Conservation (phyloP, 2,329 filamentous ascomycete genomes). For the Blumeriella jaapii region DNA sequence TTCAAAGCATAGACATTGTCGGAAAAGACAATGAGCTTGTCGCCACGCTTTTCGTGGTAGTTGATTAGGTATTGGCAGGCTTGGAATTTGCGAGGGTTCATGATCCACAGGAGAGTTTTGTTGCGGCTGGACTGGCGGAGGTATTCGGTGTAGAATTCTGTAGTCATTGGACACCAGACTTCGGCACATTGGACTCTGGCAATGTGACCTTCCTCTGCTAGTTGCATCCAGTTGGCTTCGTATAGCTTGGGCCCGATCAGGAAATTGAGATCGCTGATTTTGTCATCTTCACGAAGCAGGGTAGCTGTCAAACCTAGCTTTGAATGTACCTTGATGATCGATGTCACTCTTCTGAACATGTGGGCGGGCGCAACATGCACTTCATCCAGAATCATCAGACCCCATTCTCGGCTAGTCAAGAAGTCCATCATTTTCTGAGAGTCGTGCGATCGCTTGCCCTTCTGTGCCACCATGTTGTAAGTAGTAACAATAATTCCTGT, state of each 20-base stretch:
- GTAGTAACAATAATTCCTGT: conserved; percentile 96
- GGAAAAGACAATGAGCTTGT: conserved; percentile 97
- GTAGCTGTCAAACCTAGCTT: conserved; percentile 94
- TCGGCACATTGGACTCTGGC: conserved; percentile 95
- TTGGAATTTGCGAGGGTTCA: conserved; percentile 97
- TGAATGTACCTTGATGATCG: conserved; percentile 84
- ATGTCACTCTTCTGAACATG: conserved; percentile 91
- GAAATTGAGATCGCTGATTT: conserved; percentile 95
- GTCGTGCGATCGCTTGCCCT: conserved; percentile 76
- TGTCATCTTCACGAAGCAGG: conserved; percentile 90
- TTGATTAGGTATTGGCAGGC: conserved; percentile 97
- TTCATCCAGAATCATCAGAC: conserved; percentile 91
- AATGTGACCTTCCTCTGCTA: conserved; percentile 93
- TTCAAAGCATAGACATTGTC: conserved; percentile 93
- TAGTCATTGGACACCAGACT: conserved; percentile 99
- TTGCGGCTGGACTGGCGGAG: conserved; percentile 59
- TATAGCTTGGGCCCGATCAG: conserved; percentile 95
- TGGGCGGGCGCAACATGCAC: conserved; percentile 96
- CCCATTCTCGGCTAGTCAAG: conserved; percentile 82
- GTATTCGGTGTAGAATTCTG: conserved; percentile 95
- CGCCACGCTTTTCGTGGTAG: conserved; percentile 86
- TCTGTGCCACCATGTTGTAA: conserved; percentile 97
- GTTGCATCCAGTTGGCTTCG: conserved; percentile 98
- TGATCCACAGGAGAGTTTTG: conserved; percentile 69
- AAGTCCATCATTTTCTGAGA: conserved; percentile 98